Percentiles rank a stretch among this genome's conserved stretches.
Evolutionary conservation across 164 flowering plant species (phyloP).

Genomic region (Taxillus chinensis): DNA sequence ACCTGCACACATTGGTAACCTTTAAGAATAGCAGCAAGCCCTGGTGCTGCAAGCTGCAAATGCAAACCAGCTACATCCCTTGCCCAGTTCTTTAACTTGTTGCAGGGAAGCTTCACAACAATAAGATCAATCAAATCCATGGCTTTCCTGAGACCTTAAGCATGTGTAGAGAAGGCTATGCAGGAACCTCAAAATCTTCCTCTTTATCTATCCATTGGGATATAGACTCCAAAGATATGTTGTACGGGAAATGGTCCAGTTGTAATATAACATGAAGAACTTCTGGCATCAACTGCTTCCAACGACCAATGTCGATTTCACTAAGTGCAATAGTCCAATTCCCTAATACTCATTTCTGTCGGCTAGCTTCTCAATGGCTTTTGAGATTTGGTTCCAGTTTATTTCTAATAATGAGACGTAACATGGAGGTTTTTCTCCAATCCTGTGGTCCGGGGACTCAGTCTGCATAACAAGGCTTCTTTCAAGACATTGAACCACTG

Average conservation of each 20-base stretch:
- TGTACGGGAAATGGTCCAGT: constrained; percentile 23
- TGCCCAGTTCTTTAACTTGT: constrained; percentile 30
- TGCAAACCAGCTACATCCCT: constrained; percentile 59
- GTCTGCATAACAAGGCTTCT: constrained; percentile 22
- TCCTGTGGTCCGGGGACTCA: constrained; percentile 36
- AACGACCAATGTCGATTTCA: constrained; percentile 24
- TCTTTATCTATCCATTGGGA: constrained; percentile 70
- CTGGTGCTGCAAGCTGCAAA: constrained; percentile 52
- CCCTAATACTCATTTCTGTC: constrained; percentile 14
- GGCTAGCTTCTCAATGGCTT: constrained; percentile 13
- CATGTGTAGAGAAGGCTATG: constrained; percentile 34
- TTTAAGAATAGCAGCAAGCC: constrained; percentile 34
- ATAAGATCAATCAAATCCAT: constrained; percentile 33
- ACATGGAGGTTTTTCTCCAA: constrained; percentile 30
- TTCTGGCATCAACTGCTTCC: constrained; percentile 23
- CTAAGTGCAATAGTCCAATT: constrained; percentile 46
- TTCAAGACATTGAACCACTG: background rate
- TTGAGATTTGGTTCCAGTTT: constrained; percentile 31
- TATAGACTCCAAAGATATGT: constrained; percentile 46
- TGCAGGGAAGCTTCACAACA: constrained; percentile 56
- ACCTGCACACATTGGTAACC: constrained; percentile 25
- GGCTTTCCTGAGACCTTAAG: constrained; percentile 19
- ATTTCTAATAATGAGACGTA: constrained; percentile 29
- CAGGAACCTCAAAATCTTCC: constrained; percentile 44
- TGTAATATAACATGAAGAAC: constrained; percentile 24